Percentiles rank a stretch among this genome's conserved stretches.
Evolutionary conservation across 2,329 filamentous ascomycete species (phyloP).

Genomic region (Fusarium globosum): DNA sequence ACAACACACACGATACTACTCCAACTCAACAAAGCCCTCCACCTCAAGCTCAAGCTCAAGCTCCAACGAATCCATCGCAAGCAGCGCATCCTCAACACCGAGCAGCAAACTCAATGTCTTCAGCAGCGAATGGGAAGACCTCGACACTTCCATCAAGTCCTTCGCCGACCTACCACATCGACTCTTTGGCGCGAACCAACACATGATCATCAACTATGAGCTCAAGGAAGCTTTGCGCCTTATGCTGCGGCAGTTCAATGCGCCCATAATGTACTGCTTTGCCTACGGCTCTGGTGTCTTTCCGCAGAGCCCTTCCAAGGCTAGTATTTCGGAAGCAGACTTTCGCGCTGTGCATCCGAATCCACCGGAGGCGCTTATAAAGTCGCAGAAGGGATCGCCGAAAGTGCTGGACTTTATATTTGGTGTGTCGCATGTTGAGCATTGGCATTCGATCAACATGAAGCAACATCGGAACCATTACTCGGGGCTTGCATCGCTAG

Average conservation of each 20-base stretch:
- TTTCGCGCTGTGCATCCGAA: constrained; percentile 80
- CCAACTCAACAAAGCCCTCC: constrained; percentile 24
- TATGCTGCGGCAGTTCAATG: constrained; percentile 90
- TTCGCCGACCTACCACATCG: constrained; percentile 59
- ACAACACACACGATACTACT: constrained; percentile 38
- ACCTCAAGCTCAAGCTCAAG: not conserved
- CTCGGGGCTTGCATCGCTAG: constrained; percentile 83
- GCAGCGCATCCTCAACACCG: not conserved
- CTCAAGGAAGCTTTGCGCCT: constrained; percentile 91
- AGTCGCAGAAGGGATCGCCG: constrained; percentile 85
- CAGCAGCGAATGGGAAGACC: constrained; percentile 57
- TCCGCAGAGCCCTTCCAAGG: constrained; percentile 72
- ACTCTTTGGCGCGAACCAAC: constrained; percentile 92
- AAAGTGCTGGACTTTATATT: constrained; percentile 99
- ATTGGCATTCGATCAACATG: constrained; percentile 96
- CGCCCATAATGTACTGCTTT: constrained; percentile 95
- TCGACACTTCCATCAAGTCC: constrained; percentile 55
- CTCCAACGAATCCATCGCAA: not conserved
- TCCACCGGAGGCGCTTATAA: constrained; percentile 81
- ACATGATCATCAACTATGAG: constrained; percentile 95
- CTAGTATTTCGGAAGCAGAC: constrained; percentile 65
- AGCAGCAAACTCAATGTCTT: constrained; percentile 51
- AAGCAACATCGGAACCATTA: constrained; percentile 92
- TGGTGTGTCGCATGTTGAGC: constrained; percentile 91
- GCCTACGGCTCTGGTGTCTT: constrained; percentile 98